phyloP scores from a whole-genome alignment of 371 early-diverging fungal species.

The Mortierella sp. region DNA sequence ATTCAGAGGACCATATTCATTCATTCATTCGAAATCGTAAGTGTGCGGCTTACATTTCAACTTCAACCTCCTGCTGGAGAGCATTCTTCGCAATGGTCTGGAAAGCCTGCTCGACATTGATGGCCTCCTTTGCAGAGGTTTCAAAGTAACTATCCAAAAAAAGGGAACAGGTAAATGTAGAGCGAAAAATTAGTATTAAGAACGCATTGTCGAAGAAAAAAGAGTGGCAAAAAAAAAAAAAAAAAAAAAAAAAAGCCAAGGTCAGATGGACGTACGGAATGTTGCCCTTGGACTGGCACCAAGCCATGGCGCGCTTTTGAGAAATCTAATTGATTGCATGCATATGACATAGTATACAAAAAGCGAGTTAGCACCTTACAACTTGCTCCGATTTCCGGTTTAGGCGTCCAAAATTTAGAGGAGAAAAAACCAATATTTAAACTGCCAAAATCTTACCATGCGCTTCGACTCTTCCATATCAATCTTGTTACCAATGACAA shows the following conservation, averaged over 20 bases:
- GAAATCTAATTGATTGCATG: constrained; percentile 63
- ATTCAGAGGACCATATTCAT: not conserved
- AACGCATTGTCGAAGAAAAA: no score
- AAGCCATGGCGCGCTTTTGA: constrained; percentile 93
- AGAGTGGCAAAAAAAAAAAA: not conserved
- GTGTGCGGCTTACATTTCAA: constrained; percentile 73
- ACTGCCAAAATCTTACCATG: constrained; percentile 56
- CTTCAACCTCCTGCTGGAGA: constrained; percentile 91
- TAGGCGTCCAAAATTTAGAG: no score
- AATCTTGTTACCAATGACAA: constrained; percentile 98
- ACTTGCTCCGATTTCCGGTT: not conserved
- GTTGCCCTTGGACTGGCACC: constrained; percentile 96
- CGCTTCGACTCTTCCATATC: constrained; percentile 95
- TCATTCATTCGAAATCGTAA: constrained; percentile 4
- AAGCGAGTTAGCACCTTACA: not conserved
- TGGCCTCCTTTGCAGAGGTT: constrained; percentile 96
- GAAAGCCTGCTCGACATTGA: constrained; percentile 97
- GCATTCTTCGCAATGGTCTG: constrained; percentile 95
- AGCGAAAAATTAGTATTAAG: no score
- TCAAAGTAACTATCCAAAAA: constrained; percentile 80
- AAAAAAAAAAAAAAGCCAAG: not conserved
- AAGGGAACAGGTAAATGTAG: constrained; percentile 10
- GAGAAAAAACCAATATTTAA: not conserved
- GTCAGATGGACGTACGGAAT: constrained; percentile 74
- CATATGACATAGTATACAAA: no score